Conservation (phyloP, 2,329 filamentous ascomycete species). For the Rhynchosporium secalis region DNA sequence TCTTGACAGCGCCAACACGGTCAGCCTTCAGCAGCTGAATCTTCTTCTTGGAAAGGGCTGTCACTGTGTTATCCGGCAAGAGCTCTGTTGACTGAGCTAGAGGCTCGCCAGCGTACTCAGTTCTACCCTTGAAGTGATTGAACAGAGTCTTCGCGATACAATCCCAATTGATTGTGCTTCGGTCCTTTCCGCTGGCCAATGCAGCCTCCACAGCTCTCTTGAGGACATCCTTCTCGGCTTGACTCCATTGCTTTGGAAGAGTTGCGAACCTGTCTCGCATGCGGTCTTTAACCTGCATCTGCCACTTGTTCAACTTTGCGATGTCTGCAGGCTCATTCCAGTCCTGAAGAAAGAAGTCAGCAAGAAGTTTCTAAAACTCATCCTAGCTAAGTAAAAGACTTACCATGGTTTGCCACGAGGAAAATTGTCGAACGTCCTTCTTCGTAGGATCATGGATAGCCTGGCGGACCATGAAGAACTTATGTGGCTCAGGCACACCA, state of each 20-base stretch:
- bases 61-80: not conserved
- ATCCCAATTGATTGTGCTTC: constrained; percentile 15
- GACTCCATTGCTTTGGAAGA: constrained; percentile 8
- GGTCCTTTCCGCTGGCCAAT: not conserved
- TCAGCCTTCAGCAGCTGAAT: constrained; percentile 5
- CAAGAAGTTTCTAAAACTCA: not conserved
- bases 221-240: constrained; percentile 16
- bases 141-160: not conserved
- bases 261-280: not conserved
- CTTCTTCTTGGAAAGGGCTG: not conserved
- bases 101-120: constrained; percentile 1
- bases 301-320: constrained; percentile 15
- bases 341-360: constrained; percentile 1
- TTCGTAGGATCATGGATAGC: not conserved
- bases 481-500: constrained; percentile 16
- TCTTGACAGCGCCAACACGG: not conserved
- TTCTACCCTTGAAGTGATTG: not conserved
- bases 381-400: not conserved
- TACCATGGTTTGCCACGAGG: constrained; percentile 10
- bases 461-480: constrained; percentile 23
- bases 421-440: constrained; percentile 17
- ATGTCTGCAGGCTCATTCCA: constrained; percentile 15
- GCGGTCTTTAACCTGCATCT: constrained; percentile 12
- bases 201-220: not conserved
- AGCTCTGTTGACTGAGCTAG: constrained; percentile 4